Conservation (phyloP, 176 grass and related monocot genomes). For the Carex kokanica region DNA sequence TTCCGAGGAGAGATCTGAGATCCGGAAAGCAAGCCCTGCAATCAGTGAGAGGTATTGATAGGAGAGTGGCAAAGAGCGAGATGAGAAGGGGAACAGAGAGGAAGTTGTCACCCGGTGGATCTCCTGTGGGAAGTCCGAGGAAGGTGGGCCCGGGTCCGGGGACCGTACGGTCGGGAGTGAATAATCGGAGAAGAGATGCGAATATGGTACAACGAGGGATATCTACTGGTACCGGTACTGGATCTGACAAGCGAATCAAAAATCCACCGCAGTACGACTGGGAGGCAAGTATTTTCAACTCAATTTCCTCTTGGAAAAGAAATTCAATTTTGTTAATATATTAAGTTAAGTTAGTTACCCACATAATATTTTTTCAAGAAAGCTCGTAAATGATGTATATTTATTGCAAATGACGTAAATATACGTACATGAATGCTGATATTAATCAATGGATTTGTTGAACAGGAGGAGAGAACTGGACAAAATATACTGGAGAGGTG, state of each 20-base stretch:
- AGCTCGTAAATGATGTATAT: neutral
- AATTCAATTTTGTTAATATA: constrained; percentile 1
- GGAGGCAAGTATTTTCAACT: constrained; percentile 16
- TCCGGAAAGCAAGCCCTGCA: constrained; percentile 18
- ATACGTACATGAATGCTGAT: neutral
- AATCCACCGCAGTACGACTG: neutral
- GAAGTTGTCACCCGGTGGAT: constrained; percentile 9
- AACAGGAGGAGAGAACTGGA: constrained; percentile 27
- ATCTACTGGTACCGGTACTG: constrained; percentile 22
- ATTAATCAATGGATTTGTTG: neutral
- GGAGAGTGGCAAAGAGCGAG: neutral
- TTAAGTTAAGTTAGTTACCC: neutral
- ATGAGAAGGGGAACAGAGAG: neutral
- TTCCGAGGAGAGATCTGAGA: neutral
- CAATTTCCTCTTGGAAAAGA: neutral
- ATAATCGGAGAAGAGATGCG: constrained; percentile 28
- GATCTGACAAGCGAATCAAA: neutral
- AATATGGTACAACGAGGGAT: neutral
- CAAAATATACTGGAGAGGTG: constrained; percentile 64
- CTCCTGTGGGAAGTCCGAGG: constrained; percentile 24
- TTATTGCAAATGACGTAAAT: neutral
- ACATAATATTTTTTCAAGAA: neutral
- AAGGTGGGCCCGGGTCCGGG: neutral
- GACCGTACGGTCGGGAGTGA: neutral
- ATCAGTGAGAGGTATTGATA: constrained; percentile 20